Conservation (phyloP, 148 eudicot genomes). For the Fallopia convolvulus region DNA sequence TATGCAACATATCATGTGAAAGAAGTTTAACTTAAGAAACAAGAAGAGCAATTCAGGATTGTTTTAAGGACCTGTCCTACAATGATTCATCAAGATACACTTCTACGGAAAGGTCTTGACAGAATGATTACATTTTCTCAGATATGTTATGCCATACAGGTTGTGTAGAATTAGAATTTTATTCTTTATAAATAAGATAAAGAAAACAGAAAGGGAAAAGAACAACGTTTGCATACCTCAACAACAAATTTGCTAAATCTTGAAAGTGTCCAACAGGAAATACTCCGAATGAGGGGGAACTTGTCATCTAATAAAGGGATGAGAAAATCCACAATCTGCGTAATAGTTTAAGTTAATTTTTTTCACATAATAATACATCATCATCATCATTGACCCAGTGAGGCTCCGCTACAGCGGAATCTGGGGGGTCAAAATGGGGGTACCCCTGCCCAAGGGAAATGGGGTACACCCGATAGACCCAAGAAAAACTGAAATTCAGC, state of each 20-base stretch:
- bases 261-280: constrained; percentile 95
- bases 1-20: not conserved
- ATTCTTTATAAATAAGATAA: not conserved
- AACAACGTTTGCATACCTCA: constrained; percentile 40
- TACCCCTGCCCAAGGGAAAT: too few relatives aligned
- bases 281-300: constrained; percentile 90
- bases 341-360: not conserved
- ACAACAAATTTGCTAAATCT: constrained; percentile 90
- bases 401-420: too few relatives aligned
- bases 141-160: not conserved
- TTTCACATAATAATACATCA: not conserved
- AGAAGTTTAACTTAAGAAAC: not conserved
- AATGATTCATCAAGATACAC: not conserved
- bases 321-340: constrained; percentile 77
- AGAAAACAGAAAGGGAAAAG: not conserved
- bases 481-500: too few relatives aligned
- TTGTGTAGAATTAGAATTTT: not conserved
- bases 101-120: not conserved
- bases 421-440: too few relatives aligned
- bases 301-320: constrained; percentile 91
- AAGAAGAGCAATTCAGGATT: not conserved
- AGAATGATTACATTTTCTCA: not conserved
- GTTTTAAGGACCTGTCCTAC: not conserved
- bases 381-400: too few relatives aligned
- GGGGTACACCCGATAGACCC: too few relatives aligned